Evolutionary conservation across 2,329 filamentous ascomycete species (phyloP).

Genomic region (Aspergillus aculeatinus): DNA sequence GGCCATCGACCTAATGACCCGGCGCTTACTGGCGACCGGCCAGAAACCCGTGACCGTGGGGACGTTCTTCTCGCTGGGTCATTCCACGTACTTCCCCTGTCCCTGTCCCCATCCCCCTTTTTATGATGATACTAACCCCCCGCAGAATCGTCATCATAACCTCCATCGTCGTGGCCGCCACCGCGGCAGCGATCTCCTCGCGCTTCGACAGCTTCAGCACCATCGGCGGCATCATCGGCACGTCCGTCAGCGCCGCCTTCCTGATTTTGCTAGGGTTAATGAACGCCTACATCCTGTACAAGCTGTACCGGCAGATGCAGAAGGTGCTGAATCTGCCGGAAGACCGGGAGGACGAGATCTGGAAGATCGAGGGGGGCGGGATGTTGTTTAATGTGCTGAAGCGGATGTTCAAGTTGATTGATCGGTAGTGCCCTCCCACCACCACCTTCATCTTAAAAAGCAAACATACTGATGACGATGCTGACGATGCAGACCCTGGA

Average conservation of each 20-base stretch:
- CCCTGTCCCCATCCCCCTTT: slow-evolving; percentile 2
- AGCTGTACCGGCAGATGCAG: slow-evolving; percentile 68
- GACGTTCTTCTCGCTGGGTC: slow-evolving; percentile 89
- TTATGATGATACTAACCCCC: slow-evolving; percentile 2
- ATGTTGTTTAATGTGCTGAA: slow-evolving; percentile 71
- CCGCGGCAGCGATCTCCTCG: slow-evolving; percentile 75
- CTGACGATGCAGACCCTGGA: slow-evolving; percentile 61
- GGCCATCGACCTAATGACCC: slow-evolving; percentile 93
- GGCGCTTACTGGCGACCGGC: slow-evolving; percentile 79
- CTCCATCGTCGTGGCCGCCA: slow-evolving; percentile 87
- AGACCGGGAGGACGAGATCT: slow-evolving; percentile 51
- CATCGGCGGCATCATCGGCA: slow-evolving; percentile 86
- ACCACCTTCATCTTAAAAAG: too few relatives aligned
- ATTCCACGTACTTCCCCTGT: slow-evolving; percentile 63
- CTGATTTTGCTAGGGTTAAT: slow-evolving; percentile 77
- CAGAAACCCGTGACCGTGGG: slow-evolving; percentile 88
- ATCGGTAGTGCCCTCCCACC: slow-evolving; percentile 38
- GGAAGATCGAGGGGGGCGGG: slow-evolving; percentile 74
- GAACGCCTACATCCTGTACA: slow-evolving; percentile 82
- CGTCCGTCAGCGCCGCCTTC: slow-evolving; percentile 79
- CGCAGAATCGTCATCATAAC: slow-evolving; percentile 77
- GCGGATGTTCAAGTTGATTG: slow-evolving; percentile 71
- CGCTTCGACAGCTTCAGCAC: slow-evolving; percentile 77
- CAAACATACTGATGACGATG: not conserved
- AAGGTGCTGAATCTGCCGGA: slow-evolving; percentile 55